Evolutionary conservation across 225 moss, liverwort and hornwort species (phyloP).

Genomic region (Anthoceros angustus): DNA sequence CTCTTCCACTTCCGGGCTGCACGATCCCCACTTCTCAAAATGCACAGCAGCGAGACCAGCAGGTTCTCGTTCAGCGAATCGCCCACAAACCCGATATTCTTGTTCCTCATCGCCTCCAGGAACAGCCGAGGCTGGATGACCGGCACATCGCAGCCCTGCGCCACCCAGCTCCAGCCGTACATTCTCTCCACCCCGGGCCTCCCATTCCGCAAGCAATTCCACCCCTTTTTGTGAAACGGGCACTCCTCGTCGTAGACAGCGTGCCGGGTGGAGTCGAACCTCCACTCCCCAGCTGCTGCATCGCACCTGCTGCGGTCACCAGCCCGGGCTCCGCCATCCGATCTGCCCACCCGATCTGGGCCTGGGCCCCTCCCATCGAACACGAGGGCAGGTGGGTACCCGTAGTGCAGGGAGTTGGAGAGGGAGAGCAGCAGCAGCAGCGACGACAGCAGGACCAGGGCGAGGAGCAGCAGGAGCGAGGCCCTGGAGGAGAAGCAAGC

Average conservation of each 20-base stretch:
- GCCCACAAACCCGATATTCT: slow-evolving; percentile 27
- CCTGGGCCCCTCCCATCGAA: no score
- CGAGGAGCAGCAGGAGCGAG: no score
- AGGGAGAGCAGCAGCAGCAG: no score
- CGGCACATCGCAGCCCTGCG: slow-evolving; percentile 12
- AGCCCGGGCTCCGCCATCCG: no score
- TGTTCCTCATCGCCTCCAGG: slow-evolving; percentile 14
- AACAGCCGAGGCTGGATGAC: slow-evolving; percentile 21
- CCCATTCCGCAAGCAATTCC: slow-evolving; percentile 36
- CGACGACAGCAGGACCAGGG: no score
- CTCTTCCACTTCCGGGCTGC: slow-evolving; percentile 34
- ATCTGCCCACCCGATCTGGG: no score
- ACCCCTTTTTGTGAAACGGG: slow-evolving; percentile 26
- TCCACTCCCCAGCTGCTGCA: slow-evolving; percentile 22
- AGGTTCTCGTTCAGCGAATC: slow-evolving; percentile 38
- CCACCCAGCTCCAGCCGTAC: slow-evolving; percentile 31
- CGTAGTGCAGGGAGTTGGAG: no score
- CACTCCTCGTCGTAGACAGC: slow-evolving; percentile 22
- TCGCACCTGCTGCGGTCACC: no score
- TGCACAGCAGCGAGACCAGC: slow-evolving; percentile 30
- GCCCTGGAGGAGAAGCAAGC: no score
- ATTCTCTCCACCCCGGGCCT: slow-evolving; percentile 17
- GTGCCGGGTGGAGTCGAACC: slow-evolving; percentile 19
- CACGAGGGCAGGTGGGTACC: no score
- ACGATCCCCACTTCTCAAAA: slow-evolving; percentile 15